These are phyloP conservation scores for Oidiodendron maius DNA, from an alignment of 495 filamentous ascomycete species.

Conservation along the genomic window DNA sequence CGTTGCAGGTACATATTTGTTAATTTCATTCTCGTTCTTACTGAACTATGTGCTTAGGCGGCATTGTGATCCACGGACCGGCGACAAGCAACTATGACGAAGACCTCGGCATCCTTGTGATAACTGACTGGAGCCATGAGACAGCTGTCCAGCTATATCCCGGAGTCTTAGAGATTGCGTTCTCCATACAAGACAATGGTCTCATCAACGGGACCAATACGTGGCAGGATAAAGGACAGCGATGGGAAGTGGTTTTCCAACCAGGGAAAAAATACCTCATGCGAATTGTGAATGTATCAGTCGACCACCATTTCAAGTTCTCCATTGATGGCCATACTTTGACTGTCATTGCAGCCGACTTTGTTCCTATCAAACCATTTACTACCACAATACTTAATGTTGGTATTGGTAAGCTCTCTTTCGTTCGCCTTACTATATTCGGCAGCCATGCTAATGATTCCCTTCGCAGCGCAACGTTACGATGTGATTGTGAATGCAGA, in stretches of 20 bases:
- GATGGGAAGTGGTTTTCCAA: slow-evolving; percentile 27
- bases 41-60: slow-evolving; percentile 43
- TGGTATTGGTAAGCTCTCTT: slow-evolving; percentile 58
- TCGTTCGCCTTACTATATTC: slow-evolving; percentile 59
- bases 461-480: too few relatives aligned
- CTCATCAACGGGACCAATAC: slow-evolving; percentile 48
- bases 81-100: slow-evolving; percentile 33
- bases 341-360: slow-evolving; percentile 43
- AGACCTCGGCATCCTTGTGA: slow-evolving; percentile 15
- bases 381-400: slow-evolving; percentile 44
- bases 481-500: slow-evolving; percentile 48
- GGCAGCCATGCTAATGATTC: slow-evolving; percentile 48
- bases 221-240: slow-evolving; percentile 1
- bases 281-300: slow-evolving; percentile 38
- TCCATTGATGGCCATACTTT: slow-evolving; percentile 24
- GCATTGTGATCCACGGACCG: slow-evolving; percentile 40
- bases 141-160: slow-evolving; percentile 32
- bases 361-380: slow-evolving; percentile 47
- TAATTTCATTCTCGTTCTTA: slow-evolving; percentile 47
- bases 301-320: slow-evolving; percentile 15
- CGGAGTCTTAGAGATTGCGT: slow-evolving; percentile 28
- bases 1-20: too few relatives aligned
- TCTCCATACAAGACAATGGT: slow-evolving; percentile 36
- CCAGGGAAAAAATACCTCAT: slow-evolving; percentile 35
- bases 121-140: slow-evolving; percentile 27